A percentile compares a stretch with the other conserved stretches of the same genome.
Evolutionary conservation across 1,284 basidiomycete species (phyloP).

Genomic region (Leccinum insolens): DNA sequence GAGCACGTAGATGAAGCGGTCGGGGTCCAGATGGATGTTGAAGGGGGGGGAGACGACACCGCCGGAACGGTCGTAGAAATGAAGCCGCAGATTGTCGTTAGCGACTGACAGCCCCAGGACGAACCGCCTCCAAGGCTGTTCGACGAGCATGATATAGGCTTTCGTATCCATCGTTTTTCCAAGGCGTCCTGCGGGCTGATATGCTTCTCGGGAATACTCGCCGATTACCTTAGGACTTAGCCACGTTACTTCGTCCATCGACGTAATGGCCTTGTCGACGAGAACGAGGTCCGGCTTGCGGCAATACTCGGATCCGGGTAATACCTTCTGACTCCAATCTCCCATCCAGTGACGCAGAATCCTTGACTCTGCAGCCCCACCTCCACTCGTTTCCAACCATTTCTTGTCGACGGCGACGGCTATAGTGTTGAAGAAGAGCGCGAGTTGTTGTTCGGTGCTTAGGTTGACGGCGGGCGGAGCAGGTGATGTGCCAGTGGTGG

Average conservation of each 20-base stretch:
- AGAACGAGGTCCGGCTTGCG: background rate
- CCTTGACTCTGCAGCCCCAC: background rate
- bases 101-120: background rate
- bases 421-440: conserved; percentile 2
- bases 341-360: conserved; percentile 1
- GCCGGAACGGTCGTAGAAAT: conserved; percentile 5
- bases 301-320: background rate
- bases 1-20: background rate
- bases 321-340: background rate
- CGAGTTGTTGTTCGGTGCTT: background rate
- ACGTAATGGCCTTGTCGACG: background rate
- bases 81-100: background rate
- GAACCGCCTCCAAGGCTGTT: conserved; percentile 5
- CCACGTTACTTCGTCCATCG: background rate
- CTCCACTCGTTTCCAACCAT: background rate
- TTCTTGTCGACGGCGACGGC: background rate
- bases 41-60: background rate
- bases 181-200: conserved; percentile 1
- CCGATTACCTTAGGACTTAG: background rate
- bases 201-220: background rate
- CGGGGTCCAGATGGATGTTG: background rate
- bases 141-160: background rate
- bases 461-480: background rate
- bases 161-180: conserved; percentile 3
- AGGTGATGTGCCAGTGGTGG: background rate